Base-by-base conservation (phyloP, 352 stramenopile species). In the Pythium dissimile region DNA sequence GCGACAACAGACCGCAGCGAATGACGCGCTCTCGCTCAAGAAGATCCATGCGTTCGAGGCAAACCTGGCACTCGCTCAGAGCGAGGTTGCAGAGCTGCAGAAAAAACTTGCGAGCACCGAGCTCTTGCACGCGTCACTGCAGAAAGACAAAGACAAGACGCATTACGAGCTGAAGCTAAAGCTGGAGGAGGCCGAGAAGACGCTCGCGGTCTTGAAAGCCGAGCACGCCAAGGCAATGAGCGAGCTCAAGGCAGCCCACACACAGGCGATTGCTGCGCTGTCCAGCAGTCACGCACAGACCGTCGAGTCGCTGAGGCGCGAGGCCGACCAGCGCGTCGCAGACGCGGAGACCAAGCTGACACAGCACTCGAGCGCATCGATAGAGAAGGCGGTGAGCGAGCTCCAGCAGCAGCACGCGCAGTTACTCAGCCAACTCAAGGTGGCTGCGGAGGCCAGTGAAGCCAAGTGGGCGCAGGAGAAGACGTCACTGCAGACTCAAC, bases 361-460 rank as follows among this genome's bases (percentile, higher is more conserved):
- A 15, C 65, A 65, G 46, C 41, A 54, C 21, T 64, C 54, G 27
- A 61, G 53, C 47, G 48, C 46, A 30, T 53, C 50, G 12, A 50
- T 62, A 1, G 61, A 69, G 28, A 61, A 77, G 28, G 62, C 53
- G 43, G 30, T 77, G 45, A 34, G 54, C 10, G 56, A 77, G 43
- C 13, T 66, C 11, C 62, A 62, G 21, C 55, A 54, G 47, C 56
- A 69, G 1, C 66, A 80, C 8, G 50, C 61, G 27, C 30, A 37
- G 13, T 44, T 54, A n/a, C 13, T 77, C 8, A 20, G 37, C 8
- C 59, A 67, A 9, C 55, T 60, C 12, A 34, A 53, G 34, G 20
- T 24, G 13, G 21, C 31, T 2, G 24, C 44, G 5, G 43, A 57
- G 1, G 31, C 42, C 2, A 61, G 27, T 15, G 47, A 50, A 15